Percentiles rank a stretch among this genome's conserved stretches.
phyloP scores from a whole-genome alignment of 2,329 filamentous ascomycete species.

The Stemphylium beticola region DNA sequence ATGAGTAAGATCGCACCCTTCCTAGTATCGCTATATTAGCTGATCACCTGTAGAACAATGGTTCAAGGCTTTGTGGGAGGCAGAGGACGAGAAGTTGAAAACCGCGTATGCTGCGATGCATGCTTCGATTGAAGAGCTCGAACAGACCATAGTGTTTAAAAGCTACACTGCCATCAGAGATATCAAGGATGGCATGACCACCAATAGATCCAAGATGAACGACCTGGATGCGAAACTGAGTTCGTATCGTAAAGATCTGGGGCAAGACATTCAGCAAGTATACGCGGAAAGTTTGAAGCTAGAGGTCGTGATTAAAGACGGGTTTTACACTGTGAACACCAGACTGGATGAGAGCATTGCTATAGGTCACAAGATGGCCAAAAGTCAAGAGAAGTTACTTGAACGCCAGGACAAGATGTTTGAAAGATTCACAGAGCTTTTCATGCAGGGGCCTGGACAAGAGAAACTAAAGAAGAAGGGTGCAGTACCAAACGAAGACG shows the following conservation, averaged over 20 bases:
- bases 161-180: conserved; percentile 11
- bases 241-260: background rate
- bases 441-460: background rate
- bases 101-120: conserved; percentile 20
- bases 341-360: background rate
- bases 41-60: background rate
- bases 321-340: background rate
- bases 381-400: background rate
- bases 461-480: background rate
- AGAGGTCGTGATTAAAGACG: background rate
- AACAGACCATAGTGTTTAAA: conserved; percentile 11
- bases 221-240: background rate
- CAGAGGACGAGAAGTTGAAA: conserved; percentile 17
- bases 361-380: background rate
- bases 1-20: background rate
- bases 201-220: background rate
- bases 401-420: background rate
- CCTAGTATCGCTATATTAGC: background rate
- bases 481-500: background rate
- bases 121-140: conserved; percentile 17
- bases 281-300: conserved; percentile 1
- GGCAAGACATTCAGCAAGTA: background rate
- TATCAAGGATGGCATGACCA: background rate
- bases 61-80: conserved; percentile 21
- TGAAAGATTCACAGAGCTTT: too few species aligned